Conservation (phyloP, 768 basidiomycete genomes). For the Auricularia sp. region DNA sequence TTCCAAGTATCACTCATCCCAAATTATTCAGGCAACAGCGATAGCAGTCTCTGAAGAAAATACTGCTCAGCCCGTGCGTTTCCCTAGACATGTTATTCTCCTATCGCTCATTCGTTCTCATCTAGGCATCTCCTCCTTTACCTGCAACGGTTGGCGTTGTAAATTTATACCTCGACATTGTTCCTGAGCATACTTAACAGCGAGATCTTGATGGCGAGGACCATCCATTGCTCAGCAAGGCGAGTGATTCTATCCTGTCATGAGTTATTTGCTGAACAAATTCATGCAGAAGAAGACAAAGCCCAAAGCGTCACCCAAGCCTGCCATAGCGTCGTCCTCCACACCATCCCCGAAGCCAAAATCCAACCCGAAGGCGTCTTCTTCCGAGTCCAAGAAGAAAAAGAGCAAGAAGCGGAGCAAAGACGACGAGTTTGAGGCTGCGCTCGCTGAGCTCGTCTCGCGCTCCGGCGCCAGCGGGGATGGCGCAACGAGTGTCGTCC, state of each 20-base stretch:
- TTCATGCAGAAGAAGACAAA: background rate
- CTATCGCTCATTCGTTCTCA: too few species aligned
- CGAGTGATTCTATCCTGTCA: too few species aligned
- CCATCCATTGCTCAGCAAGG: background rate
- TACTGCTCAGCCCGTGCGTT: too few species aligned
- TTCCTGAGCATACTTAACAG: too few species aligned
- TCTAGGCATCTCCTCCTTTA: too few species aligned
- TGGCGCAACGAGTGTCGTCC: conserved; percentile 11
- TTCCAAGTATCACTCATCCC: too few species aligned
- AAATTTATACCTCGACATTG: too few species aligned
- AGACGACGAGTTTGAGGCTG: conserved; percentile 73
- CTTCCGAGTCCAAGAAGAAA: conserved; percentile 20
- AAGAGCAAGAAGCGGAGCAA: conserved; percentile 38
- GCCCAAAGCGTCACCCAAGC: conserved; percentile 1
- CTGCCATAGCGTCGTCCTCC: conserved; percentile 5
- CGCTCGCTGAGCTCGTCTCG: conserved; percentile 70
- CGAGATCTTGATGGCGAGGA: background rate
- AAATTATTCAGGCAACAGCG: too few species aligned
- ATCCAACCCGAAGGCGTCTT: conserved; percentile 22
- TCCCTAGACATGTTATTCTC: too few species aligned
- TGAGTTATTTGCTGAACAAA: background rate
- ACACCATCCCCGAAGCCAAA: conserved; percentile 3
- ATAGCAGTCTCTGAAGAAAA: too few species aligned
- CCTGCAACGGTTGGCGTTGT: too few species aligned
- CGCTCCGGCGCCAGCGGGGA: conserved; percentile 38